These are phyloP conservation scores for Eimeria sp. DNA, from an alignment of 169 alveolate genomes.

Conservation along the genomic window DNA sequence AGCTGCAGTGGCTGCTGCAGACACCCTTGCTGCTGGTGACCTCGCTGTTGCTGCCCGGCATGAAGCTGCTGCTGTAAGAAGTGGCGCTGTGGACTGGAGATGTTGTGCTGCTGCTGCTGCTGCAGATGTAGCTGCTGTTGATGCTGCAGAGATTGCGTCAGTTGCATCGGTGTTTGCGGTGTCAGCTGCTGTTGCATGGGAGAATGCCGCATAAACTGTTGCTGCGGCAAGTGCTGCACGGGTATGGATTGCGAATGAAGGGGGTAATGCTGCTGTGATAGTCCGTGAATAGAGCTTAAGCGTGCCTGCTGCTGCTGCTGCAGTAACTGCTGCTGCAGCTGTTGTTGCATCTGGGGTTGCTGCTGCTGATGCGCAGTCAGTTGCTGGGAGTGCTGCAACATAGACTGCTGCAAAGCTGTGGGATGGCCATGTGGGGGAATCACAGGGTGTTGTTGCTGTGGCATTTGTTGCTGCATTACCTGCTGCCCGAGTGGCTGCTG, in stretches of 20 bases:
- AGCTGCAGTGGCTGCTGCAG: not conserved
- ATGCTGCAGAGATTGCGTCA: slow-evolving; percentile 2
- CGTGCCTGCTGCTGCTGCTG: slow-evolving; percentile 42
- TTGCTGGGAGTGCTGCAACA: slow-evolving; percentile 58
- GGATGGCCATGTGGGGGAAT: slow-evolving; percentile 23
- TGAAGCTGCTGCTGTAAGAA: slow-evolving; percentile 33
- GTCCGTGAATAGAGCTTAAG: slow-evolving; percentile 5
- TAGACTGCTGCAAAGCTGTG: slow-evolving; percentile 45
- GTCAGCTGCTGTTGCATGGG: slow-evolving; percentile 32
- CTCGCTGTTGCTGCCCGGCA: slow-evolving; percentile 37
- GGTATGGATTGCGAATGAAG: slow-evolving; percentile 14
- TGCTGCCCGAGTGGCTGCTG: slow-evolving; percentile 55
- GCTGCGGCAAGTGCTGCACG: slow-evolving; percentile 61
- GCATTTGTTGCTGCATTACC: slow-evolving; percentile 9
- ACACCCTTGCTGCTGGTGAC: slow-evolving; percentile 46
- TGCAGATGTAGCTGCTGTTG: slow-evolving; percentile 51
- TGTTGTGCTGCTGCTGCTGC: slow-evolving; percentile 21
- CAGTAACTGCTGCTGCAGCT: slow-evolving; percentile 10
- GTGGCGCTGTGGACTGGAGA: slow-evolving; percentile 42
- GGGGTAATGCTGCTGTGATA: slow-evolving; percentile 30
- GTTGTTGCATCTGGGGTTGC: slow-evolving; percentile 19
- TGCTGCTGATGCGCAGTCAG: slow-evolving; percentile 38
- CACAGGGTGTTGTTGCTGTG: slow-evolving; percentile 20
- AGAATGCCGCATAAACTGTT: slow-evolving; percentile 15
- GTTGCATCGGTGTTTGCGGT: slow-evolving; percentile 31